Evolutionary conservation across 257 asterid genomes (phyloP).

Genomic region (Gynochthodes officinalis): DNA sequence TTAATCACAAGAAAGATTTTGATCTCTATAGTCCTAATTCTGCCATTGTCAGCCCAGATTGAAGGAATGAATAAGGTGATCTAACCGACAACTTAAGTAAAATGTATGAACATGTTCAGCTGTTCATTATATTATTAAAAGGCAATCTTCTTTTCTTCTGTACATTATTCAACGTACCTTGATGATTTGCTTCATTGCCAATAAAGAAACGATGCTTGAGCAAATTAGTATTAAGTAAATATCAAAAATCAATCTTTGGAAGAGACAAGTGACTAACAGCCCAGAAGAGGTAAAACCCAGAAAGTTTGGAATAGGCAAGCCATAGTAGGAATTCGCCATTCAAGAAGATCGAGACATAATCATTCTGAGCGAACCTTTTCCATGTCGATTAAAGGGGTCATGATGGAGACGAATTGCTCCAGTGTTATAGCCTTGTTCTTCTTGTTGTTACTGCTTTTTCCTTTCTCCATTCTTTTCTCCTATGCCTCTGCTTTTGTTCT

Average conservation of each 20-base stretch:
- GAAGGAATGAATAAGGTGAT: not conserved
- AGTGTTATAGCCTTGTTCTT: slow-evolving; percentile 45
- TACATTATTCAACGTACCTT: not conserved
- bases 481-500: not conserved
- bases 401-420: slow-evolving; percentile 83
- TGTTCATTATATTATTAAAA: not conserved
- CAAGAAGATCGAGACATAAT: not conserved
- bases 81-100: not conserved
- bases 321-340: not conserved
- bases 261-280: not conserved
- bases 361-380: slow-evolving; percentile 51
- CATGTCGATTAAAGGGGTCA: slow-evolving; percentile 89
- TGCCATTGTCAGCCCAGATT: not conserved
- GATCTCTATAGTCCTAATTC: not conserved
- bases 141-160: not conserved
- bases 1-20: not conserved
- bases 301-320: not conserved
- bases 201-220: not conserved
- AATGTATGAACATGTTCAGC: not conserved
- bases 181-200: not conserved
- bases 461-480: slow-evolving; percentile 10
- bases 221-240: not conserved
- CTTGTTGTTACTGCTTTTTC: slow-evolving; percentile 35
- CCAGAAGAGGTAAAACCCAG: not conserved
- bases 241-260: not conserved